A percentile compares a stretch with the other conserved stretches of the same genome.
phyloP scores from a whole-genome alignment of 73 alveolate genomes.

The Uronychia setigera region DNA sequence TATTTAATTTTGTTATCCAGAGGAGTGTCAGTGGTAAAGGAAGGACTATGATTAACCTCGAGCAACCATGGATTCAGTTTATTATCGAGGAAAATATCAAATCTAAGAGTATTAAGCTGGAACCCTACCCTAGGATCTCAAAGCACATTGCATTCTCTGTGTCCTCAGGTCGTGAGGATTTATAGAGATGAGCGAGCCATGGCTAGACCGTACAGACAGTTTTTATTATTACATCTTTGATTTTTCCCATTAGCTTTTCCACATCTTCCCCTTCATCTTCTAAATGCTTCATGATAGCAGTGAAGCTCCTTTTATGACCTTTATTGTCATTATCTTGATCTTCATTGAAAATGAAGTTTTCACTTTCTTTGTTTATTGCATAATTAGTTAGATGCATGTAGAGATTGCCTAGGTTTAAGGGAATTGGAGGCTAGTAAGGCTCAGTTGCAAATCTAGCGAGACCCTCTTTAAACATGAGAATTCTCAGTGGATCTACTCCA shows the following conservation, averaged over 20 bases:
- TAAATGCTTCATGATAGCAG: constrained; percentile 30
- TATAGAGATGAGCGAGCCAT: constrained; percentile 39
- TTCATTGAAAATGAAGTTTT: constrained; percentile 23
- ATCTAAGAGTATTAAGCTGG: neutral
- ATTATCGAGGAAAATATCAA: constrained; percentile 51
- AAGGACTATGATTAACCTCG: constrained; percentile 60
- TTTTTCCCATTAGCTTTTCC: constrained; percentile 35
- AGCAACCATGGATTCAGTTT: constrained; percentile 48
- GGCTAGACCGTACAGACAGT: constrained; percentile 57
- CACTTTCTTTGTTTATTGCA: constrained; percentile 69
- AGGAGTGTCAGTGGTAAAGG: constrained; percentile 57
- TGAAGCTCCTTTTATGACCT: constrained; percentile 72
- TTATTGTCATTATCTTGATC: constrained; percentile 52
- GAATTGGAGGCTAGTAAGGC: constrained; percentile 32
- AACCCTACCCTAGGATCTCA: constrained; percentile 47
- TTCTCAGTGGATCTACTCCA: constrained; percentile 77
- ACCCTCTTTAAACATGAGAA: constrained; percentile 82
- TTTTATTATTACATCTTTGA: constrained; percentile 64
- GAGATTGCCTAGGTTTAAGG: constrained; percentile 39
- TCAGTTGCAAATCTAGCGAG: constrained; percentile 89
- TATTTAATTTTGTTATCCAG: constrained; percentile 45
- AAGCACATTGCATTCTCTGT: constrained; percentile 60
- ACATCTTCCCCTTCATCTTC: constrained; percentile 58
- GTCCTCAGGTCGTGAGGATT: constrained; percentile 54
- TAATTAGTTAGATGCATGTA: constrained; percentile 75